Percentiles rank a stretch among this genome's conserved stretches.
phyloP scores from a whole-genome alignment of 495 filamentous ascomycete species.

The Hyaloscypha finlandica region DNA sequence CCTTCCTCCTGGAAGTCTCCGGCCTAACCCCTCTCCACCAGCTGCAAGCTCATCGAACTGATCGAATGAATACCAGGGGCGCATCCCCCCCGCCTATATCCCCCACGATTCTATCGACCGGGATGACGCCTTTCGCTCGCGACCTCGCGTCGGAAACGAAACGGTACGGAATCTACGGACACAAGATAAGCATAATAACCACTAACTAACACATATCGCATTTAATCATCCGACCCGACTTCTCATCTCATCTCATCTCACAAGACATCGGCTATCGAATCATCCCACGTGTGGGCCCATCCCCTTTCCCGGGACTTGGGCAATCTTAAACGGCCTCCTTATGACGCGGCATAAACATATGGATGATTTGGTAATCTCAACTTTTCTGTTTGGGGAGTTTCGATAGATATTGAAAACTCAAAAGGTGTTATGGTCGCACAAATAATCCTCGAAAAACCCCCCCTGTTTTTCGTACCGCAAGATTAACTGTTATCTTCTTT shows the following conservation, averaged over 20 bases:
- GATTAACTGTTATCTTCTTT: neutral
- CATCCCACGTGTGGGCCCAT: neutral
- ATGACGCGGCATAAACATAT: neutral
- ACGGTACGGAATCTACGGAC: neutral
- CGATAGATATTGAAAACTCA: neutral
- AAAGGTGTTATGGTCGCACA: neutral
- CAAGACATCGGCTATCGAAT: neutral
- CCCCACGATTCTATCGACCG: neutral
- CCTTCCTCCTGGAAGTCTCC: neutral
- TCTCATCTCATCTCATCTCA: neutral
- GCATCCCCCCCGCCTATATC: neutral
- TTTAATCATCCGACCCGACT: neutral
- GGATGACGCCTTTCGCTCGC: neutral
- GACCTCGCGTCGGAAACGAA: neutral
- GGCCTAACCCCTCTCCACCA: neutral
- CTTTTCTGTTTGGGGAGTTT: neutral
- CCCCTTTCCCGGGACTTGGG: neutral
- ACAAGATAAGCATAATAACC: neutral
- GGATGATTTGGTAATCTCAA: neutral
- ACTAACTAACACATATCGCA: neutral
- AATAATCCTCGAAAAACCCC: neutral
- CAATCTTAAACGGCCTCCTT: neutral
- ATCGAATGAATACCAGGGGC: conserved; percentile 1
- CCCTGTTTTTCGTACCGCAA: neutral
- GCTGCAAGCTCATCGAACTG: too few relatives aligned